These are phyloP conservation scores for Kurtzmaniella quercitrusa DNA, from an alignment of 1,139 yeast species.

Conservation along the genomic window DNA sequence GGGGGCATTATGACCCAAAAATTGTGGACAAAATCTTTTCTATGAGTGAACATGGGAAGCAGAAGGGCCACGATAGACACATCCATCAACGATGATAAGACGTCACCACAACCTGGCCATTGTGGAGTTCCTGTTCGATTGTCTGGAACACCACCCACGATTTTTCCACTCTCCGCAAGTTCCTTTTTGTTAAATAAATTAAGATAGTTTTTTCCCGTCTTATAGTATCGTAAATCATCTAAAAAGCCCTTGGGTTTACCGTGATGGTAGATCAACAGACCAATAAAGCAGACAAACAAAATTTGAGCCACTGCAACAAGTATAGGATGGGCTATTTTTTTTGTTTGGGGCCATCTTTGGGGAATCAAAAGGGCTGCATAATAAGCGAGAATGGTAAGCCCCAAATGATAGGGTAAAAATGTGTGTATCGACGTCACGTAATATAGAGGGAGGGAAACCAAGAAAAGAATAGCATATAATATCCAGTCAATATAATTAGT, in stretches of 20 bases:
- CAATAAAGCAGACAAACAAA: conserved; percentile 59
- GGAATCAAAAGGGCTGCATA: conserved; percentile 50
- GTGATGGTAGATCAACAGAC: conserved; percentile 49
- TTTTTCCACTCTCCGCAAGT: conserved; percentile 25
- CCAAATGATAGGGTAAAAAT: conserved; percentile 59
- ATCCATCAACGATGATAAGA: conserved; percentile 67
- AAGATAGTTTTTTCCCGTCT: conserved; percentile 66
- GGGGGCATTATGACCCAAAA: conserved; percentile 59
- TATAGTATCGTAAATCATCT: conserved; percentile 50
- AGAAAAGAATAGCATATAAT: conserved; percentile 41
- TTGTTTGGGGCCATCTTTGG: conserved; percentile 40
- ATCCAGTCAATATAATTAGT: conserved; percentile 54
- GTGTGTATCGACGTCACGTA: conserved; percentile 43
- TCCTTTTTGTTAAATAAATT: conserved; percentile 46
- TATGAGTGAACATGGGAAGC: conserved; percentile 72
- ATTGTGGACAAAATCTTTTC: conserved; percentile 59
- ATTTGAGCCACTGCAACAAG: conserved; percentile 59
- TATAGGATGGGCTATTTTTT: conserved; percentile 66
- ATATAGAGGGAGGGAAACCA: conserved; percentile 56
- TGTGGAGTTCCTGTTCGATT: conserved; percentile 35
- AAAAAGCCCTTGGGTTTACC: conserved; percentile 44
- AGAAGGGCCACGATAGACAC: conserved; percentile 72
- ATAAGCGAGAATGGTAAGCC: conserved; percentile 55
- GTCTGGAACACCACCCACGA: conserved; percentile 7
- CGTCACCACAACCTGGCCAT: conserved; percentile 83